Evolutionary conservation across 2,329 filamentous ascomycete species (phyloP).

Genomic region (Coniochaeta pulveracea): DNA sequence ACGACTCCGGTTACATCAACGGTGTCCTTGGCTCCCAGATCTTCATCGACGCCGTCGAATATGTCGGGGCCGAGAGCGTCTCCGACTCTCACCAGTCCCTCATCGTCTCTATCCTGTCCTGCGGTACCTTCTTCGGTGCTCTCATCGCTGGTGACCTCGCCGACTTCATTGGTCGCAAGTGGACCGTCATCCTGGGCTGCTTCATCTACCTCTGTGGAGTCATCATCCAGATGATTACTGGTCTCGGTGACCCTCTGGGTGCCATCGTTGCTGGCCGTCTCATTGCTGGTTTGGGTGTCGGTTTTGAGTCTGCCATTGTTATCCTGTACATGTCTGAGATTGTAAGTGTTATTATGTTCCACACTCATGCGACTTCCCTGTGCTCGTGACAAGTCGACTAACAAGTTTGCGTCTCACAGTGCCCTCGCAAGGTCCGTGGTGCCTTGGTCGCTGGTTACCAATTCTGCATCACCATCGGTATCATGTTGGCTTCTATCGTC

Average conservation of each 20-base stretch:
- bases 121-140: conserved; percentile 68
- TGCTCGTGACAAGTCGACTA: no score
- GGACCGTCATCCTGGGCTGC: conserved; percentile 62
- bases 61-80: conserved; percentile 21
- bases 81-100: conserved; percentile 35
- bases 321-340: conserved; percentile 86
- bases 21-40: conserved; percentile 42
- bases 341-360: conserved; percentile 24
- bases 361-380: background rate
- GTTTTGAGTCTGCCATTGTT: conserved; percentile 70
- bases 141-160: conserved; percentile 67
- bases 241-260: conserved; percentile 34
- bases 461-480: conserved; percentile 34
- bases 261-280: conserved; percentile 64
- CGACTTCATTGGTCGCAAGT: conserved; percentile 63
- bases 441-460: conserved; percentile 20
- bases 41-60: conserved; percentile 42
- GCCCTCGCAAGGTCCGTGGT: conserved; percentile 52
- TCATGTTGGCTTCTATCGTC: conserved; percentile 64
- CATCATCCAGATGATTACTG: conserved; percentile 51
- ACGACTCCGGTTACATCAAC: conserved; percentile 68
- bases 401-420: conserved; percentile 14
- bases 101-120: conserved; percentile 67
- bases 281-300: conserved; percentile 66
- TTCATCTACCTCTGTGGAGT: conserved; percentile 59